Percentiles rank a stretch among this genome's conserved stretches.
phyloP scores from a whole-genome alignment of 2,329 filamentous ascomycete genomes.

The Arthroderma uncinatum region DNA sequence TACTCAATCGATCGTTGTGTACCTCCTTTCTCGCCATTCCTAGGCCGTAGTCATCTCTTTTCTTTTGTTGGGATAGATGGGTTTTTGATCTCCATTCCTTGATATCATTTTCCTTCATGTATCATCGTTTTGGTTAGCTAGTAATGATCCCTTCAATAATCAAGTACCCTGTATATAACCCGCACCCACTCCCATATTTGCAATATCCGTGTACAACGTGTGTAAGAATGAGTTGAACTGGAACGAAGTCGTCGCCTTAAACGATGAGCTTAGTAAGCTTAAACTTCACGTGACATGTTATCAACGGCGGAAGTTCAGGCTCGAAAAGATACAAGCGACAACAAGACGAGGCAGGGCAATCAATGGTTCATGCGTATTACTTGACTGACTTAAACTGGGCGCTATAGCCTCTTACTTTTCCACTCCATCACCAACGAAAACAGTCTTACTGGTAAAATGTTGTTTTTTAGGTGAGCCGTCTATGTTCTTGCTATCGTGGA shows the following conservation, averaged over 20 bases:
- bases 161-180: not conserved
- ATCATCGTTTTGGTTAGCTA: not conserved
- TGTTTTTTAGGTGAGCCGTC: constrained; percentile 42
- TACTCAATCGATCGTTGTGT: not conserved
- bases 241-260: not conserved
- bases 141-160: not conserved
- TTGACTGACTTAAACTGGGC: not conserved
- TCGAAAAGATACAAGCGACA: not conserved
- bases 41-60: not conserved
- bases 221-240: not conserved
- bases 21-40: not conserved
- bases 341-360: not conserved
- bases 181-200: not conserved
- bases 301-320: not conserved
- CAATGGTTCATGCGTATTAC: not conserved
- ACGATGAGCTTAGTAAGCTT: not conserved
- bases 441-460: constrained; percentile 27
- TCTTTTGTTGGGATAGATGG: not conserved
- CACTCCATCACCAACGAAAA: too few species aligned
- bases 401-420: not conserved
- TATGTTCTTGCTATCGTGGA: too few species aligned
- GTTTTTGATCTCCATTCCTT: not conserved
- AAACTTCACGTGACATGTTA: not conserved
- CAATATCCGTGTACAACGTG: too few species aligned
- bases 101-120: not conserved